Percentiles rank a stretch among this genome's conserved stretches.
phyloP scores from a whole-genome alignment of 2,329 filamentous ascomycete genomes.

The Podosphaera fusca region DNA sequence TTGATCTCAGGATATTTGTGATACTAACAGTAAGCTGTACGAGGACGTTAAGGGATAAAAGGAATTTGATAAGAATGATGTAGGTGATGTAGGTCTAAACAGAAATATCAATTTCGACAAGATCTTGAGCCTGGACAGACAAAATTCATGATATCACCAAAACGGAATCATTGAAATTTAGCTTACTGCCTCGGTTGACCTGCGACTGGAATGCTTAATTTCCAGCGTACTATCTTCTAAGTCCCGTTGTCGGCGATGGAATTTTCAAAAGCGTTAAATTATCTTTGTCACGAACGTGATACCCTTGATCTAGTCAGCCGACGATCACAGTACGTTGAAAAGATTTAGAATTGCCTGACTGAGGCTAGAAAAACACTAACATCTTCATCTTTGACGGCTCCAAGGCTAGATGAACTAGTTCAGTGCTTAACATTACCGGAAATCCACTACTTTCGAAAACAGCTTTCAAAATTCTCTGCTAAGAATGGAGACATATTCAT shows the following conservation, averaged over 20 bases:
- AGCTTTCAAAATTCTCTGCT: conserved; percentile 1
- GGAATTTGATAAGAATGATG: too few relatives aligned
- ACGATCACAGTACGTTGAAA: conserved; percentile 6
- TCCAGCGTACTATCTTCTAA: not conserved
- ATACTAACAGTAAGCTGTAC: too few relatives aligned
- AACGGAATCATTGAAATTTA: too few relatives aligned
- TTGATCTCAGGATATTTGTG: too few relatives aligned
- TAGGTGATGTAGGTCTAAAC: too few relatives aligned
- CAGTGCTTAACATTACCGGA: conserved; percentile 5
- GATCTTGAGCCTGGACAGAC: too few relatives aligned
- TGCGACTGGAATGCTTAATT: too few relatives aligned
- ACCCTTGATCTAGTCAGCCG: conserved; percentile 4
- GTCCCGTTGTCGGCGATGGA: not conserved
- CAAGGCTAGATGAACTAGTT: conserved; percentile 7
- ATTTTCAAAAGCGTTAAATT: conserved; percentile 4
- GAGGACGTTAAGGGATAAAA: too few relatives aligned
- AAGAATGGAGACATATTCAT: conserved; percentile 1
- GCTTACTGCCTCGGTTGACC: too few relatives aligned
- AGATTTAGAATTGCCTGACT: not conserved
- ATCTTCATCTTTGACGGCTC: not conserved
- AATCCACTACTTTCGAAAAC: conserved; percentile 4
- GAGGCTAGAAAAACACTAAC: not conserved
- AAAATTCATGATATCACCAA: too few relatives aligned
- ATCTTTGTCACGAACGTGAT: conserved; percentile 5
- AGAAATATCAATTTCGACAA: too few relatives aligned